Evolutionary conservation across 2,329 filamentous ascomycete species (phyloP), one percentile per base, ranked within the genome.

Genomic region (Pestalotiopsis sp.): DNA sequence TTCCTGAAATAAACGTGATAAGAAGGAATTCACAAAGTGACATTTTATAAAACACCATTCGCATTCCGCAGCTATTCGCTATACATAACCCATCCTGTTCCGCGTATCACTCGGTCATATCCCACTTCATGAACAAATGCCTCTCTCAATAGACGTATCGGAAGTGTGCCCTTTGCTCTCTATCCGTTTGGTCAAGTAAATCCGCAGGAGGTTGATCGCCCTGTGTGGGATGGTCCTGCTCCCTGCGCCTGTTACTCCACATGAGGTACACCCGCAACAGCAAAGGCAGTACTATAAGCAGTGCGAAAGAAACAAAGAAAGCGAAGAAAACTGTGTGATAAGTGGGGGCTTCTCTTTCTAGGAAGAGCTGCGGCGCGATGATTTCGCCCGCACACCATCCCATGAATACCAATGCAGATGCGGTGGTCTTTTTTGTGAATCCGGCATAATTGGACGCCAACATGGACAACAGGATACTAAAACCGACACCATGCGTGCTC

Each of bases 341-440:
- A 17, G 39, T 45, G 11, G 39, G 14, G 27, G 39, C 39, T 7
- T 45, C 14, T 45, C 12, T 45, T 12, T 45, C 39, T 7, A 45
- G 39, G 14, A 45, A 45, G 39, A 45, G 39, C 39, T 45, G 39
- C 14, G 39, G 39, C 14, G 39, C 39, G 39, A 45, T 45, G 39
- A 45, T 45, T 7, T 45, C 39, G 39, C 39, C 39, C 39, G 39
- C 39, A 45, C 39, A 45, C 39, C 39, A 45, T 45, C 14, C 39
- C 39, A 17, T 45, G 11, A 79, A 79, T 2, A 79, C 59, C 23
- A 79, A 72, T 7, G 77, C 78, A 2, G 73, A 75, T 1, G 78
- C 78, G 14, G 78, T 70, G 65, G 78, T 76, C 68, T 79, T 78
- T 73, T 79, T 79, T 4, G 78, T 79, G 57, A 75, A 79, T 4